phyloP scores from a whole-genome alignment of 768 basidiomycete genomes.

The Pleurotus pulmonarius region DNA sequence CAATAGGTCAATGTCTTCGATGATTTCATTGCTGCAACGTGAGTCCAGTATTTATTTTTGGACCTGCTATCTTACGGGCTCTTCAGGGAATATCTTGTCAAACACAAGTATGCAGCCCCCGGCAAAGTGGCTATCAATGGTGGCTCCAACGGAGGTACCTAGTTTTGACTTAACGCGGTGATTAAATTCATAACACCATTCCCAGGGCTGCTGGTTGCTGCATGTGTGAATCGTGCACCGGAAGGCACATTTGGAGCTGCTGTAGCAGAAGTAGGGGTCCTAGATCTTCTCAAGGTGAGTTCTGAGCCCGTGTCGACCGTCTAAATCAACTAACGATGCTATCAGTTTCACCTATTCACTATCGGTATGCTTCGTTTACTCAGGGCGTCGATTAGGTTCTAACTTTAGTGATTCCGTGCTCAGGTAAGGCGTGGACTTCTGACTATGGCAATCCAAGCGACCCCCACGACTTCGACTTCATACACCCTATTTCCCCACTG shows the following conservation, averaged over 20 bases:
- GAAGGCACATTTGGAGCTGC: conserved; percentile 74
- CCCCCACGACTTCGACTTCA: conserved; percentile 81
- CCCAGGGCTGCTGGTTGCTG: conserved; percentile 73
- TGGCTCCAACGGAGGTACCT: conserved; percentile 74
- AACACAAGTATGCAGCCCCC: conserved; percentile 62
- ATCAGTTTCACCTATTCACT: conserved; percentile 70
- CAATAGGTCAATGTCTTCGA: conserved; percentile 68
- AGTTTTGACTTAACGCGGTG: neutral
- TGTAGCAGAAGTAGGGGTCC: conserved; percentile 78
- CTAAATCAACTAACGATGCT: conserved; percentile 5
- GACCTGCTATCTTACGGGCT: neutral
- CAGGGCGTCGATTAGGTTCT: neutral
- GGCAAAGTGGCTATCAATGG: conserved; percentile 78
- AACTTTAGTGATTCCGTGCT: neutral
- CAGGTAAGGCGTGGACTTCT: conserved; percentile 72
- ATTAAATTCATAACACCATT: neutral
- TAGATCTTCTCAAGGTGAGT: conserved; percentile 71
- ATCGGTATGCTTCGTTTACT: conserved; percentile 43
- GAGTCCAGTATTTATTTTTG: conserved; percentile 21
- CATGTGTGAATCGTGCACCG: conserved; percentile 78
- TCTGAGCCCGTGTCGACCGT: neutral
- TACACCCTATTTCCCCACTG: conserved; percentile 73
- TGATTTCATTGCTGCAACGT: conserved; percentile 83
- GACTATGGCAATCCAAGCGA: conserved; percentile 79
- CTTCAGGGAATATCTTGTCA: conserved; percentile 63